Evolutionary conservation across 2,329 filamentous ascomycete species (phyloP).

Genomic region (Alternaria solani): DNA sequence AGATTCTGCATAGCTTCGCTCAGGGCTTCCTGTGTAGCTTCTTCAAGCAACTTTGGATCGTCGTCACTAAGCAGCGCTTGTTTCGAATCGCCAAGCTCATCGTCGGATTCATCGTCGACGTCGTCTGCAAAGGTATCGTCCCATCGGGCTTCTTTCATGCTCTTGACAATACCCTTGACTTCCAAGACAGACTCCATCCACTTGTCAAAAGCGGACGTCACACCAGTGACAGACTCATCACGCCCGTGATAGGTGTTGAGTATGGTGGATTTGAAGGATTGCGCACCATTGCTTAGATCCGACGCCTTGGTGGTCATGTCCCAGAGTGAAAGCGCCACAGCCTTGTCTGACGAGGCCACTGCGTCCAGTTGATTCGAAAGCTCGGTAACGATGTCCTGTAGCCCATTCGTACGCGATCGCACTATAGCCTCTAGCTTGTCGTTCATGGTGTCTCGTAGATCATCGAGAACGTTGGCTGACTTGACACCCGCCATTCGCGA

Average conservation of each 20-base stretch:
- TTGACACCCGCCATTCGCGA: constrained; percentile 72
- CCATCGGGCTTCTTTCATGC: constrained; percentile 74
- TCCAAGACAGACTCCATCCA: constrained; percentile 80
- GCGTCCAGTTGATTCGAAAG: constrained; percentile 67
- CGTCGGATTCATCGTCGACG: constrained; percentile 72
- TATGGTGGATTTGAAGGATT: constrained; percentile 73
- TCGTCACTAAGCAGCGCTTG: constrained; percentile 75
- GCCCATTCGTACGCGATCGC: constrained; percentile 67
- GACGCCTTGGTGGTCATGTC: constrained; percentile 68
- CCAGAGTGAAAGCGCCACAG: constrained; percentile 71
- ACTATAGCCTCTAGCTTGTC: constrained; percentile 70
- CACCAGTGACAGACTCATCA: constrained; percentile 69
- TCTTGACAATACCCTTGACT: constrained; percentile 68
- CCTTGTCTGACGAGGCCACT: constrained; percentile 58
- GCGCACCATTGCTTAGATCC: constrained; percentile 71
- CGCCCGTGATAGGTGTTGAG: constrained; percentile 75
- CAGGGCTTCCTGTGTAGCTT: constrained; percentile 66
- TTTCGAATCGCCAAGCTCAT: constrained; percentile 73
- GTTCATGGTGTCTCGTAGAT: constrained; percentile 74
- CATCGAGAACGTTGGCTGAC: constrained; percentile 71
- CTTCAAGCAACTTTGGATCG: constrained; percentile 71
- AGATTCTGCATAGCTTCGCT: constrained; percentile 66
- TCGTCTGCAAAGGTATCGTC: constrained; percentile 79
- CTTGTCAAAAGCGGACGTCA: constrained; percentile 69
- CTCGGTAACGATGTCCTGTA: constrained; percentile 71